Base-by-base conservation (phyloP, 441 rosid species). In the Erysimum pusillum region DNA sequence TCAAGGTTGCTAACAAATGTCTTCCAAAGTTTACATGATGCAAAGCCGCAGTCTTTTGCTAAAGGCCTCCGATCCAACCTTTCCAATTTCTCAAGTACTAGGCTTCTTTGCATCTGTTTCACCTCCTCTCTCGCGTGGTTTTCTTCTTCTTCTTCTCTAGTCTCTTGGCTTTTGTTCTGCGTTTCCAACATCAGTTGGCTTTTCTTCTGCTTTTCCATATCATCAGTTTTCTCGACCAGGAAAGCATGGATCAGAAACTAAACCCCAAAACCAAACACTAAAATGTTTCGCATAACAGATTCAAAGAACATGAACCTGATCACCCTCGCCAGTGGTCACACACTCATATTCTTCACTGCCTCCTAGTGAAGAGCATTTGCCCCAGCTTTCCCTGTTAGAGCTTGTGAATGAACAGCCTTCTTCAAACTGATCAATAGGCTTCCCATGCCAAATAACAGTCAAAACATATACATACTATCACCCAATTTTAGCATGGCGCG, bases 301-400 rank as follows among this genome's bases (percentile, higher is more conserved):
- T 54, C 31, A 15, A 71, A 59, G 73, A 48, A 52, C 4, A 77
- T 45, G 9, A 60, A 91, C 98, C 98, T 92, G 91, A 46, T 83
- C 84, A 73, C 70, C 72, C 41, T 75, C 83, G 74, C 80, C 77
- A 54, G 82, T 67, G 38, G 84, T 72, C 65, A 85, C 84, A 69
- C 86, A 82, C 79, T 93, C 99, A 74, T 86, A 97, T 31, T 87
- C 99, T 17, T 93, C 98, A 12, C 91, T 89, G 81, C 93, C 95
- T 67, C 97, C 97, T 51, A 91, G 75, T 75, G 98, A 93, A 58
- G 97, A 93, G 87, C 99, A 96, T 83, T 97, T 85, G 68, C 98
- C 99, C 99, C 99, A 96, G 77, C 98, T 96, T 86, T 89, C 98
- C 80, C 98, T 87, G 82, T 87, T 93, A 14, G 97, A 96, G 88